Evolutionary conservation across 257 asterid genomes (phyloP).

Genomic region (Phtheirospermum japonicum): DNA sequence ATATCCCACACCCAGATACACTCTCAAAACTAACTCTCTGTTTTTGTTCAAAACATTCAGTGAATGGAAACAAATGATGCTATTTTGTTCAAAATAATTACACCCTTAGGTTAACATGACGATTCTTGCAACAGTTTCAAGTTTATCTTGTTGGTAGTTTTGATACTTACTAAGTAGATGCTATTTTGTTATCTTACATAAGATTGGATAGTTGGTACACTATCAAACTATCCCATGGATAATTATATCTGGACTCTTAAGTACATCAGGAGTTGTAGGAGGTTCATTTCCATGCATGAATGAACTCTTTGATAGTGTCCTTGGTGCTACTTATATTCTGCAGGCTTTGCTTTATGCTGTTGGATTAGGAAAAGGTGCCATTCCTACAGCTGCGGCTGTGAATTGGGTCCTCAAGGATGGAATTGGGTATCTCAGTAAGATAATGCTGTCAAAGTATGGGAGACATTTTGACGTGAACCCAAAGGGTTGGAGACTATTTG

Average conservation of each 20-base stretch:
- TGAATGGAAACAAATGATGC: too few relatives aligned
- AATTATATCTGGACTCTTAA: neutral
- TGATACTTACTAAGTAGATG: too few relatives aligned
- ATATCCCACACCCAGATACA: too few relatives aligned
- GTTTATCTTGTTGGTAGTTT: too few relatives aligned
- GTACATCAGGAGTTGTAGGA: neutral
- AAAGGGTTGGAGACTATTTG: constrained; percentile 96
- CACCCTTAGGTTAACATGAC: too few relatives aligned
- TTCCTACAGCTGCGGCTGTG: constrained; percentile 97
- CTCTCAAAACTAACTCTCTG: too few relatives aligned
- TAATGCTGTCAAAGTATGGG: constrained; percentile 82
- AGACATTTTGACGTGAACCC: constrained; percentile 97
- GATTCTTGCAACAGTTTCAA: too few relatives aligned
- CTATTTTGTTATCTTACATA: neutral
- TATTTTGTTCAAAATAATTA: too few relatives aligned
- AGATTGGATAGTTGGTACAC: neutral
- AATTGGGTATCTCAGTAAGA: constrained; percentile 91
- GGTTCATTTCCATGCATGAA: constrained; percentile 1
- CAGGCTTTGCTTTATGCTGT: constrained; percentile 96
- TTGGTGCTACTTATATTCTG: constrained; percentile 21
- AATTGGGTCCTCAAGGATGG: constrained; percentile 99
- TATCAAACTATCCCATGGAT: constrained; percentile 8
- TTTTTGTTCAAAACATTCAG: too few relatives aligned
- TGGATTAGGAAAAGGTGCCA: constrained; percentile 96
- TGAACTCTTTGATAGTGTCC: constrained; percentile 10